Evolutionary conservation across 208 protist species (phyloP).

Genomic region (Acanthamoeba lugdunensis): DNA sequence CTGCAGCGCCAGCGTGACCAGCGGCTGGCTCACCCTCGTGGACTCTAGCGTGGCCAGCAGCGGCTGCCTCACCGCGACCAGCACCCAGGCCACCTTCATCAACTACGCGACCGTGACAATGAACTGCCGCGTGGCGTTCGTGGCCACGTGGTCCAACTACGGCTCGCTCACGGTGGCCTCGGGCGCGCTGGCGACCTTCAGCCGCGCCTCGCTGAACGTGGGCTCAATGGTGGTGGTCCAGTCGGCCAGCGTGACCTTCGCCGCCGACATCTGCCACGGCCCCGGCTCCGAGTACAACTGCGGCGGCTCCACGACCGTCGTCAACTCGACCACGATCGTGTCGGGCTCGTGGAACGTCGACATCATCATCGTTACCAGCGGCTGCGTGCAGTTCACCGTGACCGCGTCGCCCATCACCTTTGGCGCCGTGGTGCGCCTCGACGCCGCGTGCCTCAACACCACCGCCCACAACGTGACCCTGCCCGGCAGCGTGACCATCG

Average conservation of each 20-base stretch:
- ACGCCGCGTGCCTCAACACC: slow-evolving; percentile 45
- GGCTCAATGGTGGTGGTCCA: not conserved
- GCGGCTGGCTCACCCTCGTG: not conserved
- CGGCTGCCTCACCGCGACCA: not conserved
- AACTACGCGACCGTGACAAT: slow-evolving; percentile 24
- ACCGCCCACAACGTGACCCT: slow-evolving; percentile 32
- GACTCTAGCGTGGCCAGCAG: not conserved
- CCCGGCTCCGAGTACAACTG: slow-evolving; percentile 1
- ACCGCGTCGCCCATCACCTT: slow-evolving; percentile 2
- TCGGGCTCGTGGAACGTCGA: slow-evolving; percentile 42
- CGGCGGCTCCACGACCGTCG: slow-evolving; percentile 6
- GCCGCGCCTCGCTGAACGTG: not conserved
- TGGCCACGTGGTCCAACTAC: slow-evolving; percentile 33
- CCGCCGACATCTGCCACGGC: slow-evolving; percentile 11
- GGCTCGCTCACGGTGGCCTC: slow-evolving; percentile 24
- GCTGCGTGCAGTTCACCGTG: slow-evolving; percentile 19
- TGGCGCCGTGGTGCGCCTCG: not conserved
- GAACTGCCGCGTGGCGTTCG: slow-evolving; percentile 23
- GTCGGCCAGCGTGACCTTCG: slow-evolving; percentile 26
- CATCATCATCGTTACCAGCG: slow-evolving; percentile 6
- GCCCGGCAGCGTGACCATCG: slow-evolving; percentile 51
- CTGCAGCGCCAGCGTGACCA: slow-evolving; percentile 29
- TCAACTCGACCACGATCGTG: slow-evolving; percentile 29
- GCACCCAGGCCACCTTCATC: slow-evolving; percentile 26
- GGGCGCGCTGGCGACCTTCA: not conserved